Base-by-base conservation (phyloP, 208 protist genomes). In the Acanthamoeba rhysodes region DNA sequence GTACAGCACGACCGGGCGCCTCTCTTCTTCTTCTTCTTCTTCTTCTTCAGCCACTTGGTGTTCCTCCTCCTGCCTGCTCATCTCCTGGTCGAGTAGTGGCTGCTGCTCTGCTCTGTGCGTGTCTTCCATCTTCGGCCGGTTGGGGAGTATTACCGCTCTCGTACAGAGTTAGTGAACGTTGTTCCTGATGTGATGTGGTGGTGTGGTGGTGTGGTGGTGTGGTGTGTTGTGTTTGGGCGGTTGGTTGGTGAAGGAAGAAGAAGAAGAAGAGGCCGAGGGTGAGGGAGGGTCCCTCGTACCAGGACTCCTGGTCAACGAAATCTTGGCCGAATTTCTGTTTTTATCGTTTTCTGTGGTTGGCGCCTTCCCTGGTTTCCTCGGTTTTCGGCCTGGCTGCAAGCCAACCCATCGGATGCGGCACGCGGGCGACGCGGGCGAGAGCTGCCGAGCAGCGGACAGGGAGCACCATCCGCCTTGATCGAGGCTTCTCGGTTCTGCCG, bases 1-100 rank as follows among this genome's bases (percentile, higher is more conserved):
- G 76, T 55, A 84, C 4, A 84, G 76, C 12, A 84, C 76, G 76
- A 84, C 76, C 4, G 76, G 76, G 10, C 76, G 76, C 24, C 12
- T n/a, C 24, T 57, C 76, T 37, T 84, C 76, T 24, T 57, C 76
- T 9, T 84, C 76, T 0, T 27, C 37, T 7, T 0, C 41, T 6
- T 24, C 41, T 82, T 0, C 41, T 6, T 24, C 41, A 53, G 27
- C 22, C 0, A 37, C 29, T 22, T 37, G 72, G 16, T 16, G 72
- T 32, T 53, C 72, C 24, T 37, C 22, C 24, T 82, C 68, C 64
- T 70, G 48, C 6, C 48, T 62, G 14, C 7, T 62, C 57, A 27
- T 24, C 20, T 62, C 62, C 62, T 68, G 62, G 24, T 68, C 62
- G 62, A 68, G 62, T 14, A 68, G 62, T 10, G 62, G 62, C 24